These are phyloP conservation scores for Aspergillus ruber DNA, from an alignment of 2,329 filamentous ascomycete species.

Conservation along the genomic window DNA sequence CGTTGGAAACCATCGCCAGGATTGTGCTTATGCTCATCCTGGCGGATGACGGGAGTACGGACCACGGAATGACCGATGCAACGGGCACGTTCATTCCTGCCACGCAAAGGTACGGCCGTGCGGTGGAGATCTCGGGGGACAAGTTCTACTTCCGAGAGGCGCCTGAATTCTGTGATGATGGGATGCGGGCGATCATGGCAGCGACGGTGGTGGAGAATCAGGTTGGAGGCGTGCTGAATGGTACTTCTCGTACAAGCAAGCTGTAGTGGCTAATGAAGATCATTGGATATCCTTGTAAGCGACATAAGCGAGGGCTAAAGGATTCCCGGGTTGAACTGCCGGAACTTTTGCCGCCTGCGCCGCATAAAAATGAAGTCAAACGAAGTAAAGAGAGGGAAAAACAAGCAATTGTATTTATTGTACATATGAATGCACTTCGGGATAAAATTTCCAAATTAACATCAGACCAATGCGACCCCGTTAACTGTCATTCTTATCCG, in stretches of 20 bases:
- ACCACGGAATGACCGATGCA: conserved; percentile 5
- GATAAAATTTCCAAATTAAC: neutral
- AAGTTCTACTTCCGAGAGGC: conserved; percentile 17
- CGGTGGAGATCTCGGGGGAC: conserved; percentile 18
- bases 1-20: conserved; percentile 4
- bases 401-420: too few relatives aligned
- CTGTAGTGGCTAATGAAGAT: neutral
- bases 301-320: too few relatives aligned
- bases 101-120: conserved; percentile 16
- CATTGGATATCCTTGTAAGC: too few relatives aligned
- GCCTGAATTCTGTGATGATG: conserved; percentile 18
- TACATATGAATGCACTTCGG: neutral
- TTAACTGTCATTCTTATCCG: conserved; percentile 2
- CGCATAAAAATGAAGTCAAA: too few relatives aligned
- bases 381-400: too few relatives aligned
- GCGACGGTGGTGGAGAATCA: conserved; percentile 23
- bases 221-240: conserved; percentile 17
- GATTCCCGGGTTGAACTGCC: too few relatives aligned
- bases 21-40: conserved; percentile 4
- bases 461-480: conserved; percentile 1
- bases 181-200: conserved; percentile 23
- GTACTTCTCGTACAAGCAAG: neutral
- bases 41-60: neutral
- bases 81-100: conserved; percentile 6
- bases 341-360: too few relatives aligned